Evolutionary conservation across 495 filamentous ascomycete genomes (phyloP).

Genomic region (Lepidopterella palustris): DNA sequence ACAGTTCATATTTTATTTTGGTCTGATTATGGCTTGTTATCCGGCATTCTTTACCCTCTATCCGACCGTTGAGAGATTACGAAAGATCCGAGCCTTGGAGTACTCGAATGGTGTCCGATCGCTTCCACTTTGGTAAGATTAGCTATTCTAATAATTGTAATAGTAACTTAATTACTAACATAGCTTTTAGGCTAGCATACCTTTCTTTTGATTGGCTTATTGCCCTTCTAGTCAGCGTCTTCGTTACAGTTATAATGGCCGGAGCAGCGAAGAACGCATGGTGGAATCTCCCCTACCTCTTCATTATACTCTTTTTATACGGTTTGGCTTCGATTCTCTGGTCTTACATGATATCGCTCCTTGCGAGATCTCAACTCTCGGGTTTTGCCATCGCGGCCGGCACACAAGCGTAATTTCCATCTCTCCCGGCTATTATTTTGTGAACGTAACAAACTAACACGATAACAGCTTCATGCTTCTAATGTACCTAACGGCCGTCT

Average conservation of each 20-base stretch:
- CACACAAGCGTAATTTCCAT: constrained; percentile 46
- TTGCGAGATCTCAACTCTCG: constrained; percentile 61
- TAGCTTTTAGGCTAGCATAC: constrained; percentile 53
- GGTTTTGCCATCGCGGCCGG: constrained; percentile 71
- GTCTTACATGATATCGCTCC: constrained; percentile 67
- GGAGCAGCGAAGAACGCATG: constrained; percentile 54
- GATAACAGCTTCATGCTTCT: constrained; percentile 55
- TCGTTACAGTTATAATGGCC: constrained; percentile 56
- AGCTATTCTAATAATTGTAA: not conserved
- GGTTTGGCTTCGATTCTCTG: constrained; percentile 63
- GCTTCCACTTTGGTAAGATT: constrained; percentile 54
- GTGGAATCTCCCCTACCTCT: constrained; percentile 70
- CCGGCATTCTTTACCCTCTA: constrained; percentile 84
- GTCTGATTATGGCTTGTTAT: constrained; percentile 65
- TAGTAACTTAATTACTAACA: not conserved
- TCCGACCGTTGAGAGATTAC: constrained; percentile 67
- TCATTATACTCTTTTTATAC: constrained; percentile 68
- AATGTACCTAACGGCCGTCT: constrained; percentile 68
- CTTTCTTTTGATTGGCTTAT: constrained; percentile 68
- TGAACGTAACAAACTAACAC: not conserved
- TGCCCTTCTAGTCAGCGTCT: constrained; percentile 52
- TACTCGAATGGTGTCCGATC: constrained; percentile 51
- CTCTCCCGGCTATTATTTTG: too few species aligned
- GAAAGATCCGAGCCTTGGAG: constrained; percentile 16
- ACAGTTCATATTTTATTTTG: constrained; percentile 71